phyloP scores from a whole-genome alignment of 31 red algal genomes.

The Endocladia muricata region DNA sequence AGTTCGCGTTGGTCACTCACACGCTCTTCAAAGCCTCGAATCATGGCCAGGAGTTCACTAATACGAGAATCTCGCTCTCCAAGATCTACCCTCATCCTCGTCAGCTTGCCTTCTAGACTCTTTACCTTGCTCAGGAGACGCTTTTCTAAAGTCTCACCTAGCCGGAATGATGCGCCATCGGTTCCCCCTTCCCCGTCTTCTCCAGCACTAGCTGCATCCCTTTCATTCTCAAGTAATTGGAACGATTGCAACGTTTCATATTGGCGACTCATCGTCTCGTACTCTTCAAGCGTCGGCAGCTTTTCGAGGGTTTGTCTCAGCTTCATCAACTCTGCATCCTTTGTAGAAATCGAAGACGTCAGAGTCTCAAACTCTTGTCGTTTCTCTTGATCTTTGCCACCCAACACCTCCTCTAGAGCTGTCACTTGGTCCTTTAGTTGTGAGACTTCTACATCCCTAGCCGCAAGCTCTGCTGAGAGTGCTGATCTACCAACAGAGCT shows the following conservation, averaged over 20 bases:
- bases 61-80: constrained; percentile 37
- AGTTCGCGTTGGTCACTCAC: constrained; percentile 69
- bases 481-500: constrained; percentile 26
- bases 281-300: constrained; percentile 53
- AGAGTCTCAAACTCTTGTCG: constrained; percentile 58
- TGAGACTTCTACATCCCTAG: constrained; percentile 70
- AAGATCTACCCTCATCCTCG: constrained; percentile 54
- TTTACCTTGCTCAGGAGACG: constrained; percentile 63
- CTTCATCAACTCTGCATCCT: constrained; percentile 36
- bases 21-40: constrained; percentile 61
- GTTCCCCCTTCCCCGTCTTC: constrained; percentile 2
- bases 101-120: constrained; percentile 56
- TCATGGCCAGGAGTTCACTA: constrained; percentile 20
- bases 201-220: constrained; percentile 2
- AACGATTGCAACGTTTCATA: constrained; percentile 61
- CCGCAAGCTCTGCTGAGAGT: constrained; percentile 62
- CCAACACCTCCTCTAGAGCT: constrained; percentile 45
- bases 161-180: neutral
- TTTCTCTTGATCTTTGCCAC: constrained; percentile 57
- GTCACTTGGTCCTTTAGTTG: constrained; percentile 67
- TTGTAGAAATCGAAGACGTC: constrained; percentile 37
- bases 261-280: constrained; percentile 52
- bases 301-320: constrained; percentile 30
- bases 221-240: constrained; percentile 40
- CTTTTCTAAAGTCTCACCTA: constrained; percentile 41